Percentiles rank a stretch among this genome's conserved stretches.
phyloP scores from a whole-genome alignment of 1,284 basidiomycete species.

The Trichosporon coremiiforme region DNA sequence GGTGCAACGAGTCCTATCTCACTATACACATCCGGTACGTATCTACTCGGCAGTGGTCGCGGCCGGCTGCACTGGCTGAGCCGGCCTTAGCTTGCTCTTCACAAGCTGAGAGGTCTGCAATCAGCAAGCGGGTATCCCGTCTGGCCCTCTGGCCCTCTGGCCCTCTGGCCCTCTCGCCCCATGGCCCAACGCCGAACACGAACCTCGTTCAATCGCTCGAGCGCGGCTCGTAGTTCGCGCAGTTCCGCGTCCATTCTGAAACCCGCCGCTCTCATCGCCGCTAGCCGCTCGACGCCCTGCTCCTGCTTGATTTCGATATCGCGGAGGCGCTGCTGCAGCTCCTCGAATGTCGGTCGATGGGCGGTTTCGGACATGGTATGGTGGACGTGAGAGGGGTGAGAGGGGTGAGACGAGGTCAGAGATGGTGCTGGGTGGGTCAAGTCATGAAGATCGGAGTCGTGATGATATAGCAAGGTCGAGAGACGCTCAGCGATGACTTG shows the following conservation, averaged over 20 bases:
- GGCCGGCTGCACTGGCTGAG: neutral
- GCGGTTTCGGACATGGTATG: neutral
- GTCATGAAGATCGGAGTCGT: no score
- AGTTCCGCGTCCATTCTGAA: neutral
- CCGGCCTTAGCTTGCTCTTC: neutral
- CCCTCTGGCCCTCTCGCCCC: no score
- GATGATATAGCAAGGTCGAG: neutral
- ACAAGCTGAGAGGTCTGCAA: neutral
- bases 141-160: no score
- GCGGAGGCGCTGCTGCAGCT: neutral
- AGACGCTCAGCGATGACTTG: neutral
- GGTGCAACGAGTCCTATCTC: no score
- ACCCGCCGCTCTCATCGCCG: neutral
- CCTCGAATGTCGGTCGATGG: neutral
- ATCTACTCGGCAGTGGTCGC: neutral
- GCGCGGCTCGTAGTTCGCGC: neutral
- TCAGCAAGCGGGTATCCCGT: neutral
- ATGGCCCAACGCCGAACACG: no score
- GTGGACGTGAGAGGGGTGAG: no score
- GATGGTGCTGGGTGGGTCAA: neutral
- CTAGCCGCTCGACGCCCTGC: neutral
- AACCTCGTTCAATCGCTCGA: neutral
- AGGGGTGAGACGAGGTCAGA: no score
- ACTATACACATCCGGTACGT: no score
- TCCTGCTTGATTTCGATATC: conserved; percentile 4